Conservation (phyloP, 257 asterid genomes). For the Voacanga thouarsii region DNA sequence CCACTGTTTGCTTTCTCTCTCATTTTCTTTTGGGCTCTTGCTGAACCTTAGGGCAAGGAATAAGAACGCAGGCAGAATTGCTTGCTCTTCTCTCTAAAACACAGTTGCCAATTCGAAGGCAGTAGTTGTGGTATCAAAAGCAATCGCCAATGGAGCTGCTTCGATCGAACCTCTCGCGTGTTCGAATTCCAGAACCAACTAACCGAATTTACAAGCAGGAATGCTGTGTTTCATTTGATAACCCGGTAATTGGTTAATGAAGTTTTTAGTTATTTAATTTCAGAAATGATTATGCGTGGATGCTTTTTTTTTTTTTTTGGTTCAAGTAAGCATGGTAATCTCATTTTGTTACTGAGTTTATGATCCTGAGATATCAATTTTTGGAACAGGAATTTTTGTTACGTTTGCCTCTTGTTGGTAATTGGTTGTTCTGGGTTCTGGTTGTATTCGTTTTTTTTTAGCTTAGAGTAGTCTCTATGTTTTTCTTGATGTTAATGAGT, state of each 20-base stretch:
- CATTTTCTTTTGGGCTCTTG: background rate
- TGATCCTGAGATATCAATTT: background rate
- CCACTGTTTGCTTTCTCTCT: background rate
- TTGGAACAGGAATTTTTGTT: background rate
- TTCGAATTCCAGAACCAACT: conserved; percentile 95
- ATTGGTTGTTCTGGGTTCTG: background rate
- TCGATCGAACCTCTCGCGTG: conserved; percentile 79
- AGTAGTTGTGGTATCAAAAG: background rate
- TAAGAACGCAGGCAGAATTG: background rate
- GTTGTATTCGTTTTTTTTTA: background rate
- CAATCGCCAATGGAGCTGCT: conserved; percentile 65
- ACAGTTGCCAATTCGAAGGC: background rate
- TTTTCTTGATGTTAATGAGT: background rate
- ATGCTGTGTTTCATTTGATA: conserved; percentile 90
- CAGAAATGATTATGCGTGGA: conserved; percentile 1
- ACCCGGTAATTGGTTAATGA: conserved; percentile 55
- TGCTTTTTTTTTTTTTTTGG: background rate
- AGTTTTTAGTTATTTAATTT: background rate
- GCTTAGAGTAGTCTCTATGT: background rate
- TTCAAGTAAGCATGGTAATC: too few relatives aligned
- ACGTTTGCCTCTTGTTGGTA: background rate
- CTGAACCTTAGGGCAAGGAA: conserved; percentile 18
- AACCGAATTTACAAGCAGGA: conserved; percentile 93
- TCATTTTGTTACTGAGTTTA: background rate
- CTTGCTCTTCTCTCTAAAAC: background rate